A percentile compares a stretch with the other conserved stretches of the same genome.
phyloP scores from a whole-genome alignment of 257 asterid genomes.

The Nicotiana obtusifolia region DNA sequence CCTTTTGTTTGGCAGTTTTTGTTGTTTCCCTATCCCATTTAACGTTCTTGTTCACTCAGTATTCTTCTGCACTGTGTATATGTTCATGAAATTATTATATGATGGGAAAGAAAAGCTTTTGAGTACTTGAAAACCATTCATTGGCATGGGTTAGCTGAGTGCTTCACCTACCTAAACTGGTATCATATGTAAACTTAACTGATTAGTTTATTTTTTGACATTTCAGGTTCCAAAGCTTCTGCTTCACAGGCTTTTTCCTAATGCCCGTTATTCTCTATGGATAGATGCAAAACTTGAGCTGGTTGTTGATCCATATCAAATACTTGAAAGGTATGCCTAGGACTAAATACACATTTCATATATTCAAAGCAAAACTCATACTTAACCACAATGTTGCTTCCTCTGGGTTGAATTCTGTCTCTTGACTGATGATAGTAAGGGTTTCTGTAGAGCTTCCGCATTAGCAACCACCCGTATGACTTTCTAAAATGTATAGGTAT shows the following conservation, averaged over 20 bases:
- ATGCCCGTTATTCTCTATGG: slow-evolving; percentile 85
- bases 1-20: not conserved
- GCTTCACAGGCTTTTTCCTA: slow-evolving; percentile 85
- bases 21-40: not conserved
- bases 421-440: not conserved
- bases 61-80: not conserved
- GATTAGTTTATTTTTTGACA: not conserved
- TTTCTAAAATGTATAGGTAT: not conserved
- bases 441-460: not conserved
- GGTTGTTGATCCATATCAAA: slow-evolving; percentile 83
- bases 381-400: not conserved
- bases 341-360: not conserved
- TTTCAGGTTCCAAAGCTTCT: slow-evolving; percentile 86
- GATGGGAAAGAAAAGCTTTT: not conserved
- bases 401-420: not conserved
- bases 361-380: not conserved
- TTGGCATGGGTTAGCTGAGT: not conserved
- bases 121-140: not conserved
- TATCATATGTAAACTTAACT: not conserved
- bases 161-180: not conserved
- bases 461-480: not conserved
- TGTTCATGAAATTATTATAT: not conserved
- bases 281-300: slow-evolving; percentile 94
- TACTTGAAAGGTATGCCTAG: slow-evolving; percentile 75
- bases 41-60: not conserved